Base-by-base conservation (phyloP, 164 flowering plant genomes). In the Kalanchoe fedtschenkoi region DNA sequence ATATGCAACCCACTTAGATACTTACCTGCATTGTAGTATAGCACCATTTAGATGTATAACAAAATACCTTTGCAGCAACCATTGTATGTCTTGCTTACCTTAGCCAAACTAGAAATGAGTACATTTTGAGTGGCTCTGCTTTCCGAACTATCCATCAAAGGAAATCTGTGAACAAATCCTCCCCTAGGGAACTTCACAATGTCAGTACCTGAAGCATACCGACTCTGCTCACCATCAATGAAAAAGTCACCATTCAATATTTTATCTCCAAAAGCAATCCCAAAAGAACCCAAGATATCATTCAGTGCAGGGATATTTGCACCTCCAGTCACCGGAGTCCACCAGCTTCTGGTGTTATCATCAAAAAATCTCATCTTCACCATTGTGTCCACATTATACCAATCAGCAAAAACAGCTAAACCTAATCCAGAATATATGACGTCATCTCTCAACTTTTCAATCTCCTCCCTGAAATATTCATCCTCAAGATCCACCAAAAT, bases 241-340 rank as follows among this genome's bases (percentile, higher is more conserved):
- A 82, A 76, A 74, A 85, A 95, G 72, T 95, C 99, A 54, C 97
- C 99, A 75, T 95, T 90, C 60, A 95, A 72, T 68, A 91, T 91
- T 76, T 87, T 88, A 70, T 87, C 95, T 30, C 99, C 99, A 76
- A 95, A 95, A 61, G 99, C 97, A 68, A 95, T 91, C 32, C 99
- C 95, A 80, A 87, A 88, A 53, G 96, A 86, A 5, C 89, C 85
- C 87, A 95, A 76, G 46, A 95, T 96, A 70, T 95, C 93, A 78
- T 95, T 95, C 60, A 95, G 44, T 42, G 99, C 99, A 6, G 99
- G 99, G 62, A 95, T 65, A 74, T 95, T 95, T 42, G 99, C 89
- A 72, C 99, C 99, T 34, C 97, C 97, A 66, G 99, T 90, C 39
- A 95, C 85, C 8, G 97, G 99, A 14, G 96, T 95, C 99, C 99